Evolutionary conservation across 805 yeast genomes (phyloP).

Genomic region (Teunomyces tritomae): DNA sequence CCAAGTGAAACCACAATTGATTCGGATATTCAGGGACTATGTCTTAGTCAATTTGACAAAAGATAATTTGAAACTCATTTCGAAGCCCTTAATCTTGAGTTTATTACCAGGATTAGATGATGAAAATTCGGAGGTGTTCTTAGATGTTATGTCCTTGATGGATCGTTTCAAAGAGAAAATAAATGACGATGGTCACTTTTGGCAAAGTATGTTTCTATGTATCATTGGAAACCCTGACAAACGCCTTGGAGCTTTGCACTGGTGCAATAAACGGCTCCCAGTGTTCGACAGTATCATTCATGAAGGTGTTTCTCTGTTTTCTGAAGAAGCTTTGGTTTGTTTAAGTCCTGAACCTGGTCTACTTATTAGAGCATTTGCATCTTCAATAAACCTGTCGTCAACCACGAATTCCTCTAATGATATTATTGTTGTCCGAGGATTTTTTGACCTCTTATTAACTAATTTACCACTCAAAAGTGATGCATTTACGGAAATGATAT

Average conservation of each 20-base stretch:
- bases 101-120: constrained; percentile 89
- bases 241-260: constrained; percentile 78
- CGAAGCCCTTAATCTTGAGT: constrained; percentile 70
- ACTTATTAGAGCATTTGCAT: constrained; percentile 67
- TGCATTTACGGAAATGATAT: constrained; percentile 47
- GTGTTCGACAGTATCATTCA: constrained; percentile 42
- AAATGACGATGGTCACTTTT: constrained; percentile 70
- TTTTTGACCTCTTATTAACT: constrained; percentile 72
- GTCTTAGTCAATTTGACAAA: constrained; percentile 48
- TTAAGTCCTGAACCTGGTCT: constrained; percentile 78
- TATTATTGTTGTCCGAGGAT: constrained; percentile 77
- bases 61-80: constrained; percentile 47
- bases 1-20: constrained; percentile 76
- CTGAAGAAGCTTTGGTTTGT: constrained; percentile 57
- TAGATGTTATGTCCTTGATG: constrained; percentile 55
- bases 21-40: constrained; percentile 57
- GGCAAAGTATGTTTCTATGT: constrained; percentile 78
- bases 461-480: constrained; percentile 65
- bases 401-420: constrained; percentile 43
- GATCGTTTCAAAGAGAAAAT: constrained; percentile 57
- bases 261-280: constrained; percentile 70
- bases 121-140: constrained; percentile 81
- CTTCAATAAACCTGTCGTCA: constrained; percentile 51
- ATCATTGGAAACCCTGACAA: constrained; percentile 78
- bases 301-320: constrained; percentile 16